Percentiles rank a stretch among this genome's conserved stretches.
Conservation (phyloP, 768 basidiomycete genomes). For the Collybia nuda region DNA sequence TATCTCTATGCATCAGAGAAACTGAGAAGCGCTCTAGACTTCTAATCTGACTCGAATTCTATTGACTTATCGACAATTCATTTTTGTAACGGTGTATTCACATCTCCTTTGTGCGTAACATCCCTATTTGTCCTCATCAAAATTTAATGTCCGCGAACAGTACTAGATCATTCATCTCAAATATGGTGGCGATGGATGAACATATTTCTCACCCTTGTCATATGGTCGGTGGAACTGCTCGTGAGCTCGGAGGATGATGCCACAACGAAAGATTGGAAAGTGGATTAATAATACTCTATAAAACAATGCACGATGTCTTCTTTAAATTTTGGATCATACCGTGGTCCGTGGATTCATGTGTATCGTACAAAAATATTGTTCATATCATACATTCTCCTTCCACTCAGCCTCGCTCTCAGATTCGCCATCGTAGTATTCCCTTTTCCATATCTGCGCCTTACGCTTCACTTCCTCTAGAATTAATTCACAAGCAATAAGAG, state of each 20-base stretch:
- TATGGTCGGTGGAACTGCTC: conserved; percentile 81
- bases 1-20: not conserved
- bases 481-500: conserved; percentile 76
- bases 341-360: conserved; percentile 8
- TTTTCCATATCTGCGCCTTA: conserved; percentile 88
- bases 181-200: conserved; percentile 95
- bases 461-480: conserved; percentile 86
- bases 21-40: conserved; percentile 46
- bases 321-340: conserved; percentile 46
- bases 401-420: conserved; percentile 62
- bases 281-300: conserved; percentile 48
- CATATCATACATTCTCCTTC: conserved; percentile 57
- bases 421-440: conserved; percentile 81
- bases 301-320: conserved; percentile 62
- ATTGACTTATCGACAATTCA: conserved; percentile 79
- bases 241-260: conserved; percentile 77
- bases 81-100: conserved; percentile 86
- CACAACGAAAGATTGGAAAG: conserved; percentile 71
- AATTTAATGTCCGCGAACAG: conserved; percentile 32
- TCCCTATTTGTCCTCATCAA: not conserved
- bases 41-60: conserved; percentile 73
- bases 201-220: conserved; percentile 79
- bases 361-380: not conserved
- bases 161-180: conserved; percentile 87
- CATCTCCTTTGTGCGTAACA: conserved; percentile 71